Conservation (phyloP, 164 flowering plant species). For the Stephania yunnanensis region DNA sequence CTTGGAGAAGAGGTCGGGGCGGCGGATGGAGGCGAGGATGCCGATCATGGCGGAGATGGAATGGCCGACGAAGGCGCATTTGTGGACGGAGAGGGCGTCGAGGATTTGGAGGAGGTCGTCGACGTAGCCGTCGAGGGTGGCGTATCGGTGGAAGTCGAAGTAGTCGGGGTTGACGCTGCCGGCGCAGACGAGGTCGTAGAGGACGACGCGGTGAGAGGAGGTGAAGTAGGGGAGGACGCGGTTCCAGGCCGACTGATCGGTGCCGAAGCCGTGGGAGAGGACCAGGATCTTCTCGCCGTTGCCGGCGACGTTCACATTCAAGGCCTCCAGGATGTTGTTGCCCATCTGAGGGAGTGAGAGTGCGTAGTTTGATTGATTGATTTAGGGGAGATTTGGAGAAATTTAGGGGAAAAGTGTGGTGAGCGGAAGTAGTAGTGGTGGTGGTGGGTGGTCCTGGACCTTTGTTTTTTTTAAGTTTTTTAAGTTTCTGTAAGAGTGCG, state of each 20-base stretch:
- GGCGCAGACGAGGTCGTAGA: constrained; percentile 88
- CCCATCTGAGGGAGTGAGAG: constrained; percentile 24
- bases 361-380: too few species aligned
- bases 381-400: neutral
- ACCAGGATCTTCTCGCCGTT: constrained; percentile 55
- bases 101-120: constrained; percentile 84
- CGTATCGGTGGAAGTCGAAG: constrained; percentile 73
- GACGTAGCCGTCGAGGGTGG: constrained; percentile 72
- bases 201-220: constrained; percentile 47
- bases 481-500: neutral
- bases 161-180: constrained; percentile 90
- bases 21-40: constrained; percentile 73
- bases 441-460: too few species aligned
- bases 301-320: constrained; percentile 77
- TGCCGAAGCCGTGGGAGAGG: constrained; percentile 86
- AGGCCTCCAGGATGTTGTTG: constrained; percentile 46
- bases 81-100: constrained; percentile 46
- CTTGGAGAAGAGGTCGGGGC: constrained; percentile 80
- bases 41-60: constrained; percentile 96
- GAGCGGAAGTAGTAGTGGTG: neutral
- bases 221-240: constrained; percentile 65
- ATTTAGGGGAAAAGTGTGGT: neutral
- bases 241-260: constrained; percentile 95
- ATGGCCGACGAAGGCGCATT: constrained; percentile 84
- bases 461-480: too few species aligned